Evolutionary conservation across 1,284 basidiomycete genomes (phyloP).

Genomic region (Cryptococcus sp.): DNA sequence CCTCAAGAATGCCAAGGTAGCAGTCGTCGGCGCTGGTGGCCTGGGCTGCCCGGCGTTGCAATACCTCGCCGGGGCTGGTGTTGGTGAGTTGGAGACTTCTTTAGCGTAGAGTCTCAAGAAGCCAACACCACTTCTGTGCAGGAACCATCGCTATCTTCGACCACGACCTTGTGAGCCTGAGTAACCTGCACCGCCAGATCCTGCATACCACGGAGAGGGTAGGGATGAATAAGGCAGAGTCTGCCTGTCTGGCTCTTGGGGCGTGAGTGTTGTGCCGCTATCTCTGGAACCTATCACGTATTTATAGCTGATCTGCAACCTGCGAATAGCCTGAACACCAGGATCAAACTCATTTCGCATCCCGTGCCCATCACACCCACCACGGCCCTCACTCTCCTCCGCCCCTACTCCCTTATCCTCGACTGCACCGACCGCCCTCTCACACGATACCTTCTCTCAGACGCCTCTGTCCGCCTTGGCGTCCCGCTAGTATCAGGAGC

Average conservation of each 20-base stretch:
- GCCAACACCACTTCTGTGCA: too few relatives aligned
- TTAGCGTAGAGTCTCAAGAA: too few relatives aligned
- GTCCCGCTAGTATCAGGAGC: constrained; percentile 88
- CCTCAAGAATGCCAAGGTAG: constrained; percentile 69
- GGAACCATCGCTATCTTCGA: constrained; percentile 75
- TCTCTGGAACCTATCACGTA: not conserved
- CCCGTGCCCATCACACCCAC: constrained; percentile 57
- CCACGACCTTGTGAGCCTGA: constrained; percentile 83
- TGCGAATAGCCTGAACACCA: constrained; percentile 64
- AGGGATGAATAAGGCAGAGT: constrained; percentile 79
- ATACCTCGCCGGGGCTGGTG: constrained; percentile 85
- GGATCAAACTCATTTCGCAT: constrained; percentile 58
- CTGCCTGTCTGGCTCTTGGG: constrained; percentile 66
- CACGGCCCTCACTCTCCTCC: constrained; percentile 63
- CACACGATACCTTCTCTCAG: constrained; percentile 92
- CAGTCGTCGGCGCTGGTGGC: constrained; percentile 91
- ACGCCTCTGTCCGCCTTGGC: constrained; percentile 69
- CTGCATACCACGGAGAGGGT: constrained; percentile 76
- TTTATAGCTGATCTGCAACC: not conserved
- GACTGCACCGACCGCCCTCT: constrained; percentile 95
- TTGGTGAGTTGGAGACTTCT: constrained; percentile 60
- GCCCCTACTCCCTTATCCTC: constrained; percentile 70
- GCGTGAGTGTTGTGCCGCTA: constrained; percentile 52
- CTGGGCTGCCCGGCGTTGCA: constrained; percentile 93
- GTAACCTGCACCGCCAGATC: constrained; percentile 92